Evolutionary conservation across 768 basidiomycete genomes (phyloP).

Genomic region (Phaeolepiota aurea): DNA sequence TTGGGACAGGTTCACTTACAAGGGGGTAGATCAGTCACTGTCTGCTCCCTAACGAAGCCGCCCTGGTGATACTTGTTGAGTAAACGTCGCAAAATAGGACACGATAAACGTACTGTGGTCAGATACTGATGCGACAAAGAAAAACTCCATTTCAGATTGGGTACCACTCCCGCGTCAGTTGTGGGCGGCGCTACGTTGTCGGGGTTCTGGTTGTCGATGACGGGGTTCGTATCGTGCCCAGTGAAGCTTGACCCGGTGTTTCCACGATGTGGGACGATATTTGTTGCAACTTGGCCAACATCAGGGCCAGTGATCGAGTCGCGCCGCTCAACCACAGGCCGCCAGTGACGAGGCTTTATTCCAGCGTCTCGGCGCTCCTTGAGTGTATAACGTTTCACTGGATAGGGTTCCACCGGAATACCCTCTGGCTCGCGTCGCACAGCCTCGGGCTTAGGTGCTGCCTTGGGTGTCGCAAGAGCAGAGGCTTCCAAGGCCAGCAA

Average conservation of each 20-base stretch:
- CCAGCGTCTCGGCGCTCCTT: constrained; percentile 5
- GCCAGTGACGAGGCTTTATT: constrained; percentile 6
- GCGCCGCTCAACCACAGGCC: constrained; percentile 3
- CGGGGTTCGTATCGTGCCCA: constrained; percentile 6
- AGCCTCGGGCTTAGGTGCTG: background rate
- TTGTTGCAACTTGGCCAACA: constrained; percentile 5
- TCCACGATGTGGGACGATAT: constrained; percentile 5
- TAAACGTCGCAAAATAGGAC: background rate
- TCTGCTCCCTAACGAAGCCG: constrained; percentile 10
- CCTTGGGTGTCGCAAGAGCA: background rate
- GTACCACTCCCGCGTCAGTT: constrained; percentile 8
- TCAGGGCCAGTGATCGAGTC: constrained; percentile 7
- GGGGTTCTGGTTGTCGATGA: constrained; percentile 7
- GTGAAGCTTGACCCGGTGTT: constrained; percentile 5
- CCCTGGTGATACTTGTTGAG: constrained; percentile 2
- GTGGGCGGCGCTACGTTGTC: constrained; percentile 6
- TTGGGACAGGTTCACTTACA: constrained; percentile 4
- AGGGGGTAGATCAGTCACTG: constrained; percentile 9
- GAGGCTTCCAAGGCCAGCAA: background rate
- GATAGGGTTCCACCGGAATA: no score
- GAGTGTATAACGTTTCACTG: constrained; percentile 5
- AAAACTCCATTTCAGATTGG: constrained; percentile 9
- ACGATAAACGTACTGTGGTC: constrained; percentile 3
- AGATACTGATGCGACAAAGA: constrained; percentile 6
- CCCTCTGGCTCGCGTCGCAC: background rate